Evolutionary conservation across 345 rosid species (phyloP).

Genomic region (Eucalyptus tenuipes): DNA sequence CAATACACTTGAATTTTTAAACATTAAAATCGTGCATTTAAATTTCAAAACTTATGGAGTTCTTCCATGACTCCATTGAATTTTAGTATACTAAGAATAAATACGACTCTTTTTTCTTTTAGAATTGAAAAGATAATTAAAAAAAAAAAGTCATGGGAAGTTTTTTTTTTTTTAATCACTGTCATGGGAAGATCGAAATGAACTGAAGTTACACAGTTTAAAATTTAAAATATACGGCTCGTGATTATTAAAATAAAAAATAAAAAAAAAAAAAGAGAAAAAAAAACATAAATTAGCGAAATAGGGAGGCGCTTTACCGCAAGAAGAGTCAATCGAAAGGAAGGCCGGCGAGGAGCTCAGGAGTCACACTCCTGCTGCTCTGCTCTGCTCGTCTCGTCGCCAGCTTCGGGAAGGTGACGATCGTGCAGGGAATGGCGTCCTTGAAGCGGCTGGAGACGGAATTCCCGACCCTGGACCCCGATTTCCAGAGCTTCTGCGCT

Average conservation of each 20-base stretch:
- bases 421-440: constrained; percentile 30
- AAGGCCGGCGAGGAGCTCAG: not conserved
- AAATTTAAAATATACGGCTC: not conserved
- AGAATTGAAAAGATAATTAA: not conserved
- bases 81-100: not conserved
- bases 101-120: not conserved
- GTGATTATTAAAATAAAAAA: too few relatives aligned
- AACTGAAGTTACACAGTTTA: not conserved
- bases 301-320: not conserved
- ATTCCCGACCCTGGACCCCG: constrained; percentile 30
- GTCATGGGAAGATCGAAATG: not conserved
- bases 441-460: constrained; percentile 37
- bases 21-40: not conserved
- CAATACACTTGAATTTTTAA: not conserved
- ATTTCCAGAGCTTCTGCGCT: constrained; percentile 52
- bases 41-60: not conserved
- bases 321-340: not conserved
- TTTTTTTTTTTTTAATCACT: too few relatives aligned
- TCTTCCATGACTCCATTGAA: not conserved
- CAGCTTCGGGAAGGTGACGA: not conserved
- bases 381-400: not conserved
- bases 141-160: not conserved
- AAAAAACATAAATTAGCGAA: not conserved
- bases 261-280: too few relatives aligned
- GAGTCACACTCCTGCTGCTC: not conserved